Base-by-base conservation (phyloP, 257 asterid genomes). In the Nicotiana otophora region DNA sequence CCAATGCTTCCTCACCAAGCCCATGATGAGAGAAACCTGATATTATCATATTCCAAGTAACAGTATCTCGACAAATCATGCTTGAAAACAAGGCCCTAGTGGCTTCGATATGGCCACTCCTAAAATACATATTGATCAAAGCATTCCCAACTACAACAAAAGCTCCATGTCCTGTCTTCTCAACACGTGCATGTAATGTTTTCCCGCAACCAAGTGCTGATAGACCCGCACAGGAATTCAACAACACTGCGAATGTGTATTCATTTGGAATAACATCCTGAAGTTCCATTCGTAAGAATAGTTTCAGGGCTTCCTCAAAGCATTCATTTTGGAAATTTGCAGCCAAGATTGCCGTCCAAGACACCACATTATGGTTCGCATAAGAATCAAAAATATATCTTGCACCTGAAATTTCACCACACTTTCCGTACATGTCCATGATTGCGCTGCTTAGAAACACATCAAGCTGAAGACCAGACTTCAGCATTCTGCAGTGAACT, bases 371-470 rank as follows among this genome's bases (percentile, higher is more conserved):
- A 64, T 86, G 93, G 69, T 57, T 46, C 16, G 81, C 67, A 84
- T 91, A 84, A 7, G 84, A 74, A 46, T 88, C 68, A 51, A 92
- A 95, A 67, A 84, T 81, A 53, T 75, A 84, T 84, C 90, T 87
- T 84, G 91, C 89, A 11, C 72, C 77, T 6, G 42, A 83, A 69
- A 93, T 77, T 36, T 91, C 92, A 36, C 96, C 92, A 78, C 96
- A 94, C 89, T 96, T 92, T 33, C 98, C 97, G 42, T 96, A 94
- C 94, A 92, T 92, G 84, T 94, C 99, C 34, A 94, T 82, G 4
- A 89, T 81, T 30, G 96, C 89, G 39, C 95, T 91, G 28, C 91
- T 91, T 15, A 94, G 83, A 80, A 87, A 93, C 68, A 88, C 53
- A 91, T 95, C 92, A 70, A 76, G 64, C 83, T 81, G 86, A 74